A percentile compares a stretch with the other conserved stretches of the same genome.
Evolutionary conservation across 1,284 basidiomycete genomes (phyloP).

Genomic region (Sporisorium graminicola): DNA sequence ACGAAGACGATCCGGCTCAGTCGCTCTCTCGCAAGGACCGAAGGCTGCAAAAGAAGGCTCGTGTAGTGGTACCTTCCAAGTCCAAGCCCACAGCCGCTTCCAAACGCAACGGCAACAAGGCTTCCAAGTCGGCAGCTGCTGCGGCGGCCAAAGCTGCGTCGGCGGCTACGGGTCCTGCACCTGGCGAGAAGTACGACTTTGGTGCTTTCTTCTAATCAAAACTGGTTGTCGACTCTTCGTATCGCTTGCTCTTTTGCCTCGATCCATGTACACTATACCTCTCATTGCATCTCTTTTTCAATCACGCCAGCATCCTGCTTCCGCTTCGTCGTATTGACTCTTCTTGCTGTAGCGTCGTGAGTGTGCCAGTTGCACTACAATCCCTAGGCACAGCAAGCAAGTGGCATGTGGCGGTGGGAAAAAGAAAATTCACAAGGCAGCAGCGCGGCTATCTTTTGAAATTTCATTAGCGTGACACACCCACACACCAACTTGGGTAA

Average conservation of each 20-base stretch:
- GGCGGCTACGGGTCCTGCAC: conserved; percentile 50
- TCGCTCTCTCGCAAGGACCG: conserved; percentile 45
- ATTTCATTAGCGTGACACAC: no score
- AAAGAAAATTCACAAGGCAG: background rate
- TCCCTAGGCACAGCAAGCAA: background rate
- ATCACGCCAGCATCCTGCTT: conserved; percentile 5
- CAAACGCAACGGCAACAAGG: conserved; percentile 24
- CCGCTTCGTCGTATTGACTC: no score
- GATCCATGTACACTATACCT: conserved; percentile 41
- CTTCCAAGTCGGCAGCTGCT: conserved; percentile 22
- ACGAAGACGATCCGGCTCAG: conserved; percentile 21
- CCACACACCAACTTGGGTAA: background rate
- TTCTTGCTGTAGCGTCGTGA: background rate
- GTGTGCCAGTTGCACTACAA: background rate
- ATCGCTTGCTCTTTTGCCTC: conserved; percentile 9
- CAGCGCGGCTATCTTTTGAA: background rate
- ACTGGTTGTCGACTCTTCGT: no score
- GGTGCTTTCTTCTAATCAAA: conserved; percentile 54
- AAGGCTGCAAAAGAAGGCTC: conserved; percentile 44
- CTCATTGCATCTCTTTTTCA: conserved; percentile 21
- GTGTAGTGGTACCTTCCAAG: conserved; percentile 38
- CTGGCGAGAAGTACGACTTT: conserved; percentile 63
- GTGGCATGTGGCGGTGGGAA: background rate
- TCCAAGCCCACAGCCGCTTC: conserved; percentile 31
- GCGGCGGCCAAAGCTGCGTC: conserved; percentile 36